These are phyloP conservation scores for Pigoraptor vietnamica DNA, from an alignment of 78 protist species.

Conservation along the genomic window DNA sequence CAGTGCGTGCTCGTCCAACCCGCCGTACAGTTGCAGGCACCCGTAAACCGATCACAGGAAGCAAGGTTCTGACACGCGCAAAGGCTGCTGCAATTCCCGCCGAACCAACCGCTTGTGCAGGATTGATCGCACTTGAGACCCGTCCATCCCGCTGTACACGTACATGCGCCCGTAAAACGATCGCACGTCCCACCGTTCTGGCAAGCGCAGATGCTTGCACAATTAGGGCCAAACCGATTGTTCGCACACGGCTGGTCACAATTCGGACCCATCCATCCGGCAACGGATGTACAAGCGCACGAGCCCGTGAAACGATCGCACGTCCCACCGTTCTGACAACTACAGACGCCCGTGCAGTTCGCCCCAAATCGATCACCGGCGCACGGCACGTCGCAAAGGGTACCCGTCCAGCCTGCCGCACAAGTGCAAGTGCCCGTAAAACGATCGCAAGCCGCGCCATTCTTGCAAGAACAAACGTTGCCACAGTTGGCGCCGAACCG, in stretches of 20 bases:
- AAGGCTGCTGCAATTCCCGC: not conserved
- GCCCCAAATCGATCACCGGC: not conserved
- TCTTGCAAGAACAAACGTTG: no score
- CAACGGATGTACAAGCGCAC: not conserved
- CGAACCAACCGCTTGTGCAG: not conserved
- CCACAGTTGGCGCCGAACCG: no score
- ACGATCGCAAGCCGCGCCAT: no score
- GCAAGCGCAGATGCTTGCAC: not conserved
- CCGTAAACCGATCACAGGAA: not conserved
- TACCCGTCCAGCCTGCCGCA: not conserved
- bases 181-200: no score
- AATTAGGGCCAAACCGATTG: not conserved
- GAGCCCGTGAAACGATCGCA: not conserved
- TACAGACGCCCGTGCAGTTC: not conserved
- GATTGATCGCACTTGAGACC: not conserved
- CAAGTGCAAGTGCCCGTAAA: no score
- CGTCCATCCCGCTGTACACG: not conserved
- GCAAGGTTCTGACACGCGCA: not conserved
- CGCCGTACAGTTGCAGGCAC: not conserved
- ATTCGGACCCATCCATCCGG: not conserved
- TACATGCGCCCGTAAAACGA: no score
- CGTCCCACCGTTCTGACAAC: not conserved
- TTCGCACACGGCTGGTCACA: not conserved
- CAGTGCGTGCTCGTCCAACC: not conserved
- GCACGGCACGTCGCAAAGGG: not conserved